Conservation (phyloP, 805 yeast species). For the Cyberlindnera bimundalis region DNA sequence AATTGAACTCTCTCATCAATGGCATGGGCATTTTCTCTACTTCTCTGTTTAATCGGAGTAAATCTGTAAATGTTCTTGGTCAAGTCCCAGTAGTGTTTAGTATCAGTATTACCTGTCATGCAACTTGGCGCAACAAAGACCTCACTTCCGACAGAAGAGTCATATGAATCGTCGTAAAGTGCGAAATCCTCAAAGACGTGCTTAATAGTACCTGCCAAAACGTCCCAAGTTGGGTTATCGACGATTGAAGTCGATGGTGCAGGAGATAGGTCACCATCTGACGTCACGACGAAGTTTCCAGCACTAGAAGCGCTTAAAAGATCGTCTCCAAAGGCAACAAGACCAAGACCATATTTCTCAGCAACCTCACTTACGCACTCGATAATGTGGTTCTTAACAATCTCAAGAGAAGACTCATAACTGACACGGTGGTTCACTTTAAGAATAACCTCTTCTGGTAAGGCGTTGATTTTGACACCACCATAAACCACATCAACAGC, state of each 20-base stretch:
- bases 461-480: slow-evolving; percentile 72
- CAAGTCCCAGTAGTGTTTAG: slow-evolving; percentile 60
- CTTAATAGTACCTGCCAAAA: slow-evolving; percentile 53
- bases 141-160: slow-evolving; percentile 12
- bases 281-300: slow-evolving; percentile 10
- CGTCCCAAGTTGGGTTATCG: slow-evolving; percentile 47
- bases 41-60: slow-evolving; percentile 33
- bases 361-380: slow-evolving; percentile 13
- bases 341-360: slow-evolving; percentile 11
- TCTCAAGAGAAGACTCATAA: slow-evolving; percentile 48
- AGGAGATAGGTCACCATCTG: slow-evolving; percentile 11
- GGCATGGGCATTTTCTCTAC: slow-evolving; percentile 45
- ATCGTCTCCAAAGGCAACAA: slow-evolving; percentile 12
- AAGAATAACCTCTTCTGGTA: slow-evolving; percentile 56
- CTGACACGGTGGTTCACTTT: slow-evolving; percentile 62
- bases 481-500: slow-evolving; percentile 44
- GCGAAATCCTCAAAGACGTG: slow-evolving; percentile 47
- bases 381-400: slow-evolving; percentile 9
- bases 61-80: slow-evolving; percentile 59
- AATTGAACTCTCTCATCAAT: slow-evolving; percentile 52
- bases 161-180: slow-evolving; percentile 6
- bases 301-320: slow-evolving; percentile 1
- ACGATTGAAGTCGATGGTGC: slow-evolving; percentile 26
- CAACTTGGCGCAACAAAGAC: slow-evolving; percentile 53
- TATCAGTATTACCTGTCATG: slow-evolving; percentile 71